Base-by-base conservation (phyloP, 176 grass and related monocot genomes). In the Typha latifolia region DNA sequence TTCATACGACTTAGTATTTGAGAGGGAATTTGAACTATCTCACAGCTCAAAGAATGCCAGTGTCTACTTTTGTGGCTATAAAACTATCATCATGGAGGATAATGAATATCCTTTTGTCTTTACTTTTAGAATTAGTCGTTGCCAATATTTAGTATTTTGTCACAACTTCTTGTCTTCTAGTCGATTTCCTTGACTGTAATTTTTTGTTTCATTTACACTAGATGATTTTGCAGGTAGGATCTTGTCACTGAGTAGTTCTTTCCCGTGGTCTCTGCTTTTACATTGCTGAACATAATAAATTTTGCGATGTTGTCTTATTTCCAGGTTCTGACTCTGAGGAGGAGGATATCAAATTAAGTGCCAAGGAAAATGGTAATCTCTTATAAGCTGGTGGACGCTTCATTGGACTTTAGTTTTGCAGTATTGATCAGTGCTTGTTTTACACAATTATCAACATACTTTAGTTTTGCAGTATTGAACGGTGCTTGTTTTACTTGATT, bases 1-100 rank as follows among this genome's bases (percentile, higher is more conserved):
- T 22, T 72, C 76, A 16, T 89, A 84, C 19, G 92, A 96, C 69
- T 62, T 96, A 34, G 88, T 96, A 14, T 88, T 96, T 32, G 88
- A 96, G 21, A 86, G 86, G 67, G 88, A 84, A 5, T 96, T 96
- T 72, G 88, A 96, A 80, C 68, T 96, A 14, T 96, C 88, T 0
- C 84, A 96, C 82, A 83, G 67, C 34, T 91, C 92, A 16, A 96
- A 96, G 71, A 74, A 79, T 6, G 16, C 80, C 8, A 96, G 77
- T 14, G 82, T 96, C 12, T 79, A 79, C 66, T 96, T 96, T 55
- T 56, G 77, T 70, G 92, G 92, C 16, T 96, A 96, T 69, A 96
- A 86, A 62, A 84, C 84, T 68, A 51, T 72, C 20, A 61, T 78
- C 22, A 22, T 12, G 4, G 84, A 71, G 4, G 76, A 64, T 68